phyloP scores from a whole-genome alignment of 345 rosid species.

The Camelina neglecta region DNA sequence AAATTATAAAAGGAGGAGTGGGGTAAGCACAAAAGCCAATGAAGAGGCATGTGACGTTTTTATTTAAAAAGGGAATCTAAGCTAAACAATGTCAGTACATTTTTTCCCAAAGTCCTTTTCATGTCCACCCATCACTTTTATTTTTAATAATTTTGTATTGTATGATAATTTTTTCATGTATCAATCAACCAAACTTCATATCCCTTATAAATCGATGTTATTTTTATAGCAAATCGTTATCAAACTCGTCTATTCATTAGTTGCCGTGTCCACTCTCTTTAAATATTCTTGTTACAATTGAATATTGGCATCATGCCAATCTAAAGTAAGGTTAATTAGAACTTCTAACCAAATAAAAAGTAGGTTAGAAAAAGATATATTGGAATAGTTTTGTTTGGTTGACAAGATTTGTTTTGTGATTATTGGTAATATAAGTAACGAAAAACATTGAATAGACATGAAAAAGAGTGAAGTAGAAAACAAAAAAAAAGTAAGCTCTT shows the following conservation, averaged over 20 bases:
- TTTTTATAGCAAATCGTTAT: neutral
- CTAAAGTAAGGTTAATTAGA: neutral
- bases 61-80: conserved; percentile 4
- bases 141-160: neutral
- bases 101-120: neutral
- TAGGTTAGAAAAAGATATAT: neutral
- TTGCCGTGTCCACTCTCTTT: conserved; percentile 2
- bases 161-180: neutral
- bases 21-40: conserved; percentile 1
- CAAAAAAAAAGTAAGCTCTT: neutral
- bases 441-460: neutral
- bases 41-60: conserved; percentile 27
- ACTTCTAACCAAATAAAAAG: too few relatives aligned
- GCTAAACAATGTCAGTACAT: conserved; percentile 6
- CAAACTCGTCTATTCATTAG: neutral
- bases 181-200: neutral
- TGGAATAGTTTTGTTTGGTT: neutral
- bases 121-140: conserved; percentile 6
- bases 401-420: neutral
- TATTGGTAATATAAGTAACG: neutral
- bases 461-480: neutral
- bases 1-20: neutral
- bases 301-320: neutral
- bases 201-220: neutral
- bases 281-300: neutral